Base-by-base conservation (phyloP, 768 basidiomycete species). In the Trichaptum fuscoviolaceum region DNA sequence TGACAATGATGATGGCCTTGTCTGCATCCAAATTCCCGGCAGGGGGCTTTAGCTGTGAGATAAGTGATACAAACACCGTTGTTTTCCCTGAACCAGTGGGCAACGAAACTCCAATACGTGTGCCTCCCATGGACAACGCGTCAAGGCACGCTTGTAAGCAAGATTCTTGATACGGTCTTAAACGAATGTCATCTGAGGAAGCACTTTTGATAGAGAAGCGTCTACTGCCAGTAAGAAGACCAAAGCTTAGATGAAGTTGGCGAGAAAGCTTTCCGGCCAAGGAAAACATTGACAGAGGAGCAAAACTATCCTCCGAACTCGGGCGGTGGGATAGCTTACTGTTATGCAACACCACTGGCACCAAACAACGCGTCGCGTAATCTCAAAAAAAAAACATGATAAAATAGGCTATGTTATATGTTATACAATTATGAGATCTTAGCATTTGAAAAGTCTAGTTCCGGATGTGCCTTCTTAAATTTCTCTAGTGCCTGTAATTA, bases 361-460 rank as follows among this genome's bases (percentile, higher is more conserved):
- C 59, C 24, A 61, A 61, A 34, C 59, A 61, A 61, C 59, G 59
- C 59, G 59, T 61, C 30, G 59, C 24, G 59, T 61, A 4, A 30
- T 60, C 7, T 36, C 35, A 17, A 7, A 4, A 3, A 52, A 15
- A 52, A 5, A 12, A 2, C 42, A 52, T 20, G 5, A 15, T 52
- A 52, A 20, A 52, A 52, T 30, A 3, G 30, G 42, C 42, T 15
- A 52, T 15, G 20, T 52, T 52, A 52, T 15, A 52, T 15, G 20
- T 52, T 52, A 52, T 61, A 61, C 59, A 61, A 61, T 65, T 80
- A 94, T 68, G 90, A 89, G 65, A 95, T 91, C 76, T 94, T 94
- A 10, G 92, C 95, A 15, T 95, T 89, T 27, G 91, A 92, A 75
- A 98, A 96, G 76, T 98, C 96, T 72, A 98, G 82, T 76, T 98